Evolutionary conservation across 2,329 filamentous ascomycete species (phyloP), one percentile per base, ranked within the genome.

Genomic region (Botryosphaeria dothidea): DNA sequence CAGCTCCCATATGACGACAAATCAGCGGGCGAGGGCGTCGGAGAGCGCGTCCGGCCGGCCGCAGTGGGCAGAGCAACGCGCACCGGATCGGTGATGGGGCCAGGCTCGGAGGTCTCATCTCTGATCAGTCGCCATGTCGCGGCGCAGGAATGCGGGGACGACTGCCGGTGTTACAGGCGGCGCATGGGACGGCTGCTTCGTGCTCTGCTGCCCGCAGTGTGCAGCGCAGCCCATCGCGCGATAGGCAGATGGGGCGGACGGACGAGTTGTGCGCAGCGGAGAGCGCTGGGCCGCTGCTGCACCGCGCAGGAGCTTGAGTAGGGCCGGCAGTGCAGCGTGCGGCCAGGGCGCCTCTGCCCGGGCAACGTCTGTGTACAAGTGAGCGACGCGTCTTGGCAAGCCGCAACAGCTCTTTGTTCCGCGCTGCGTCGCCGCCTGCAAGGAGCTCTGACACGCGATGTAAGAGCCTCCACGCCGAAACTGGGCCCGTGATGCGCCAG

Each of bases 331-430:
- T 34, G 49, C 62, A 46, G 36, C 51, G 11, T 17, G 45, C 34
- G 62, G 62, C 52, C 62, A 41, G 43, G 62, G 62, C 62, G 29
- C 31, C 29, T n/a, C 62, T 64, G 62, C 29, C 62, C 62, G 43
- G 62, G 62, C 62, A 64, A 64, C 62, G 62, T 48, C 62, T 60
- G 56, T 60, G 56, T 60, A 60, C 56, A 46, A n/a, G 15, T 29
- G 54, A 57, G 15, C 29, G 54, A 57, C 23, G 34, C 23, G 54
- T 3, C 56, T 60, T 60, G 56, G 56, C 56, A 60, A 34, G 41
- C 56, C 56, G 41, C 56, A 60, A 27, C 56, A 60, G 41, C 56
- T 60, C 62, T 64, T 64, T 64, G 62, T 64, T 64, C 62, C 62
- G 51, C 51, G 38, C 38, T 54, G 62, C 62, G 43, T 52, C 62